These are phyloP conservation scores for Lentinus brumalis DNA, from an alignment of 768 basidiomycete genomes.

Conservation along the genomic window DNA sequence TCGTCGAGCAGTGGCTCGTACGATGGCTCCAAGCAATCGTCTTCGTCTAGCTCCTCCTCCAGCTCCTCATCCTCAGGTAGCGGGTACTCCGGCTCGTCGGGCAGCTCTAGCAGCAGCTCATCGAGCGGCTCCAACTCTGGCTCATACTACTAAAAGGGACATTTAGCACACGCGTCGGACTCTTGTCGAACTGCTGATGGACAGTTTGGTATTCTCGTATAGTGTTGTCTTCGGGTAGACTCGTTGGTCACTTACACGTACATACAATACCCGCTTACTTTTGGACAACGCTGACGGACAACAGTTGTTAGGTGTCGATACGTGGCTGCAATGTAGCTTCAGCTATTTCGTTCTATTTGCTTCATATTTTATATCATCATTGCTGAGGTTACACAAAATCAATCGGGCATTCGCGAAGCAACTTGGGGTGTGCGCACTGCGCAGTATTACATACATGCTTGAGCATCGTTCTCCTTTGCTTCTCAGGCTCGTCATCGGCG, in stretches of 20 bases:
- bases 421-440: not conserved
- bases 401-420: constrained; percentile 15
- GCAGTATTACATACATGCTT: not conserved
- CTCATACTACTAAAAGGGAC: constrained; percentile 19
- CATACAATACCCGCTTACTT: not conserved
- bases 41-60: not conserved
- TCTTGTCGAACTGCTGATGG: constrained; percentile 21
- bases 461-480: too few relatives aligned
- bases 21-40: constrained; percentile 5
- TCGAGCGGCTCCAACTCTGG: not conserved
- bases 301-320: constrained; percentile 12
- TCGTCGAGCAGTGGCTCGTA: constrained; percentile 9
- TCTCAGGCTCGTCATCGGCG: not conserved
- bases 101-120: not conserved
- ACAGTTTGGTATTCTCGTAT: constrained; percentile 19
- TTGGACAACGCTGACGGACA: constrained; percentile 11
- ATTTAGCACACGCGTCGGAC: constrained; percentile 12
- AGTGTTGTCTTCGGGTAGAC: constrained; percentile 6
- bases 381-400: constrained; percentile 22
- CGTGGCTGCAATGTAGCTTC: constrained; percentile 16
- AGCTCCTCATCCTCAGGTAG: not conserved
- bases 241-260: not conserved
- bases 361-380: constrained; percentile 17
- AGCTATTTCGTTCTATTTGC: constrained; percentile 13
- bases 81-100: not conserved